Evolutionary conservation across 2,329 filamentous ascomycete species (phyloP).

Genomic region (Cytospora schulzeri): DNA sequence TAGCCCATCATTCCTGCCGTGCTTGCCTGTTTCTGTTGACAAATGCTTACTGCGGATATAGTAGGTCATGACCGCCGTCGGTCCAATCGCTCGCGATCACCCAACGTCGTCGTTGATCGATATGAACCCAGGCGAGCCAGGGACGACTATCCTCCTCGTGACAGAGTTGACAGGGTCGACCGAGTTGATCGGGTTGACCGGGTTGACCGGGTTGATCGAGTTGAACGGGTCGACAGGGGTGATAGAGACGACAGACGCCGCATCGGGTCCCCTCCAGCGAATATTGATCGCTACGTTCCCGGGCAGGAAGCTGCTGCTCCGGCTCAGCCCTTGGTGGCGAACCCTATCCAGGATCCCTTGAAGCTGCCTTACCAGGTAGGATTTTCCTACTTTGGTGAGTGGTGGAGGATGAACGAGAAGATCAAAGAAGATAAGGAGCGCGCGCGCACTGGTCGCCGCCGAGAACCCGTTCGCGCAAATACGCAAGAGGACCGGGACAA

Average conservation of each 20-base stretch:
- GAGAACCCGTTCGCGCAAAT: constrained; percentile 67
- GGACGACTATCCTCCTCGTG: constrained; percentile 40
- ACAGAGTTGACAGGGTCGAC: constrained; percentile 30
- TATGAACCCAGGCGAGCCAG: constrained; percentile 73
- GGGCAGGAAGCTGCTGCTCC: constrained; percentile 61
- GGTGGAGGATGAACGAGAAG: constrained; percentile 81
- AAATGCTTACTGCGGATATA: constrained; percentile 31
- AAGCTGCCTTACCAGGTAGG: constrained; percentile 78
- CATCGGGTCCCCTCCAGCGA: constrained; percentile 63
- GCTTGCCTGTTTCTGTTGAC: constrained; percentile 11
- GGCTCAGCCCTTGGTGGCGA: constrained; percentile 52
- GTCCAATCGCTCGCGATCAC: constrained; percentile 69
- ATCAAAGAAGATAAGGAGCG: constrained; percentile 82
- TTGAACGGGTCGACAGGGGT: constrained; percentile 27
- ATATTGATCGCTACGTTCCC: constrained; percentile 84
- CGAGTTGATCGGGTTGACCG: no score
- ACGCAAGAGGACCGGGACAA: constrained; percentile 74
- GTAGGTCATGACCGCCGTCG: constrained; percentile 63
- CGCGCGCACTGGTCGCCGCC: constrained; percentile 67
- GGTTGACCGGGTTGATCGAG: constrained; percentile 45
- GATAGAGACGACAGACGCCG: constrained; percentile 65
- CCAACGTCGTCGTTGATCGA: constrained; percentile 70
- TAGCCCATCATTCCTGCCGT: background rate
- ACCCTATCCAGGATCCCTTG: constrained; percentile 72
- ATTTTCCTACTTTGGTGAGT: constrained; percentile 84